Evolutionary conservation across 129 eudicot genomes (phyloP), one percentile per base, ranked within the genome.

Genomic region (Rutidosis leptorrhynchoides): DNA sequence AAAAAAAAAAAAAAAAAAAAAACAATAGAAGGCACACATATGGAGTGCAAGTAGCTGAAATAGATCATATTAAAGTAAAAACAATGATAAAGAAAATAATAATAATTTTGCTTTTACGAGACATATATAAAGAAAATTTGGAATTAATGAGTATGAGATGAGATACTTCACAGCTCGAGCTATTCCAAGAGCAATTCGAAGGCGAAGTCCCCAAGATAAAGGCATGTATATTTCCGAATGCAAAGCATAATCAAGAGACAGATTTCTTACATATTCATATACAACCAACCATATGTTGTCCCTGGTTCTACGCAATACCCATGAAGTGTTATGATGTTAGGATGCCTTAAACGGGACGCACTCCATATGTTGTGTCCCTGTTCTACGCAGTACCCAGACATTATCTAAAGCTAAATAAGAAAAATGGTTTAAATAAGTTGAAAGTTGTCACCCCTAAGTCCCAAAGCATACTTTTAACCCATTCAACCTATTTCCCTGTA

Each of bases 231-330:
- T 69, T 30, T 65, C 82, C 73, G 77, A 61, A 78, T 88, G 98
- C 72, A 93, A 74, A 70, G 86, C 96, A 58, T 82, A 72, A 43
- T 82, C 83, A 51, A 93, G 89, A 22, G 92, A 71, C 55, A 88
- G 56, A 46, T 84, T 82, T 77, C 84, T 84, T 55, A 86, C 80
- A 63, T 78, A 86, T 80, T 93, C 96, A 61, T 88, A 93, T 62
- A 88, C n/a, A n/a, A n/a, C n/a, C 85, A 51, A 93, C 78, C 77
- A 86, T 80, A 79, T 88, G 92, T 33, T 86, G 85, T 32, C 95
- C 96, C 51, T 84, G n/a, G 84, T 76, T 86, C 95, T 55, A 86
- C 67, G 62, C 91, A 88, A 69, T 85, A 93, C 14, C 98, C 98
- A 69, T 78, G 70, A 63, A 93, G 98, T 42, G 76, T 70, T 52